A percentile compares a stretch with the other conserved stretches of the same genome.
Evolutionary conservation across 2,329 filamentous ascomycete genomes (phyloP).

Genomic region (Drechslera avenae): DNA sequence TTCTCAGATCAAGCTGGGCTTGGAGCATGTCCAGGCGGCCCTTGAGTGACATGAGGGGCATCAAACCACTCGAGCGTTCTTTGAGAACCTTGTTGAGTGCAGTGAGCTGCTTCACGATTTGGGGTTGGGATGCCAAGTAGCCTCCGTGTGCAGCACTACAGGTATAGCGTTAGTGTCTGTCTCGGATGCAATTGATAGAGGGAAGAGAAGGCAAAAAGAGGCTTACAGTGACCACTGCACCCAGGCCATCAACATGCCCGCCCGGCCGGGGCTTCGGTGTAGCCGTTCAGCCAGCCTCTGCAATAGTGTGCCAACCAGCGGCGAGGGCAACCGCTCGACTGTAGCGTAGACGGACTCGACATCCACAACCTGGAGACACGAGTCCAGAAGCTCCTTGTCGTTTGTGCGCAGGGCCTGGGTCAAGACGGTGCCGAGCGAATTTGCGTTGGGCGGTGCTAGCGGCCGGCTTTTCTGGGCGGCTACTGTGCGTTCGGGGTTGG

Average conservation of each 20-base stretch:
- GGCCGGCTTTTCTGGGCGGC: slow-evolving; percentile 51
- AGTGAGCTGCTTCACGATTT: slow-evolving; percentile 76
- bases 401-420: slow-evolving; percentile 92
- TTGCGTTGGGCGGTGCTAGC: slow-evolving; percentile 69
- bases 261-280: slow-evolving; percentile 83
- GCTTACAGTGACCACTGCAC: slow-evolving; percentile 82
- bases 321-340: slow-evolving; percentile 86
- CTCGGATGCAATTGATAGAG: background rate
- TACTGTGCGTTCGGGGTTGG: slow-evolving; percentile 52
- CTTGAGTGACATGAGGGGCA: slow-evolving; percentile 84
- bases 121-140: slow-evolving; percentile 83
- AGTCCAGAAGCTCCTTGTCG: slow-evolving; percentile 86
- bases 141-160: slow-evolving; percentile 78
- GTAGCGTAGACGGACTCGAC: slow-evolving; percentile 80
- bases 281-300: slow-evolving; percentile 85
- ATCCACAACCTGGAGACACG: slow-evolving; percentile 83
- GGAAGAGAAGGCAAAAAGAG: too few species aligned
- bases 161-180: background rate
- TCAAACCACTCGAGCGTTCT: slow-evolving; percentile 80
- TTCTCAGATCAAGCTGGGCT: slow-evolving; percentile 82
- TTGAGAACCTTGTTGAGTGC: slow-evolving; percentile 85
- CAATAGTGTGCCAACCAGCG: slow-evolving; percentile 77
- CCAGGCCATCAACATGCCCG: slow-evolving; percentile 90
- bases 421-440: slow-evolving; percentile 89
- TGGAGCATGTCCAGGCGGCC: slow-evolving; percentile 95